Evolutionary conservation across 768 basidiomycete species (phyloP).

Genomic region (Rhodotorula diobovata): DNA sequence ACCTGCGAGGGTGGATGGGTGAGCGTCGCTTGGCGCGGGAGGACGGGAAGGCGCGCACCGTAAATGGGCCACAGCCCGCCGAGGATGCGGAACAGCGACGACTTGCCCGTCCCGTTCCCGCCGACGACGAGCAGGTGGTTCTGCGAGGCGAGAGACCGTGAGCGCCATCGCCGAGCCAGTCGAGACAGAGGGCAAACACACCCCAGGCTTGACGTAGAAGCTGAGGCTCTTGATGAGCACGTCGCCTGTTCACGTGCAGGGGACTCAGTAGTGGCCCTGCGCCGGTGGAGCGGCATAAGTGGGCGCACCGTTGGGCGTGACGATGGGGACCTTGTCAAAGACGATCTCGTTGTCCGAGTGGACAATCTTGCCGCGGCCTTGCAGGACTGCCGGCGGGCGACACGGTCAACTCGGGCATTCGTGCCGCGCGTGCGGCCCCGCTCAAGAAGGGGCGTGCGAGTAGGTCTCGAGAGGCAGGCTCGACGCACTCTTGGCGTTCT

Average conservation of each 20-base stretch:
- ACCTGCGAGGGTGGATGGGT: constrained; percentile 42
- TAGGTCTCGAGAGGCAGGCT: not conserved
- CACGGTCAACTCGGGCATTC: no score
- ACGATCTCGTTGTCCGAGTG: constrained; percentile 70
- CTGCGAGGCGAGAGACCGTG: constrained; percentile 51
- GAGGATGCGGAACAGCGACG: constrained; percentile 76
- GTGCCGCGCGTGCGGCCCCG: no score
- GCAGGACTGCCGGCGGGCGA: constrained; percentile 68
- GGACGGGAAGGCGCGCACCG: constrained; percentile 48
- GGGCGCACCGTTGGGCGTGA: constrained; percentile 72
- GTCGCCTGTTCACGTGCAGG: constrained; percentile 53
- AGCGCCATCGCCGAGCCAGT: constrained; percentile 28
- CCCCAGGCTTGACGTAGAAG: constrained; percentile 84
- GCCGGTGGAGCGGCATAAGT: not conserved
- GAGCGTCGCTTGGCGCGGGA: not conserved
- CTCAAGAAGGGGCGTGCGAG: not conserved
- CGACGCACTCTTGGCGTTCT: constrained; percentile 67
- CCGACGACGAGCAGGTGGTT: constrained; percentile 90
- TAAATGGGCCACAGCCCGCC: constrained; percentile 94
- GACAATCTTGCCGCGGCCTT: constrained; percentile 70
- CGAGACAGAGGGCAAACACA: constrained; percentile 46
- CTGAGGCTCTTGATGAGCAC: constrained; percentile 76
- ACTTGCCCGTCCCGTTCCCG: constrained; percentile 67
- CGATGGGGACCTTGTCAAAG: constrained; percentile 88
- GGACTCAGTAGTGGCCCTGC: no score